These are phyloP conservation scores for Diutina siamensis DNA, from an alignment of 1,139 yeast species.

Conservation along the genomic window DNA sequence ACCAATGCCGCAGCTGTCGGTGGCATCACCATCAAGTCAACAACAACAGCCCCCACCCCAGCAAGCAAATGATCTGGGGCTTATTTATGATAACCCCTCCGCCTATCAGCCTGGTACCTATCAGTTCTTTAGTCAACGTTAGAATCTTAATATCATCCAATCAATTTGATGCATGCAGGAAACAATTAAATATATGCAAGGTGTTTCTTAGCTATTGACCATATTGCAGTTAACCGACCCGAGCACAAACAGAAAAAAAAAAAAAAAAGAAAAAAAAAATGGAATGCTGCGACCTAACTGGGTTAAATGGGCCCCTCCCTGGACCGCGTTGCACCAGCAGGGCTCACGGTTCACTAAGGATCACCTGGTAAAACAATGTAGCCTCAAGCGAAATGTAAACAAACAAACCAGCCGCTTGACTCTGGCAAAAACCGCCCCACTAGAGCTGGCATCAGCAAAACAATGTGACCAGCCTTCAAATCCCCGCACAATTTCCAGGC, in stretches of 20 bases:
- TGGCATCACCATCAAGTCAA: not conserved
- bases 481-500: not conserved
- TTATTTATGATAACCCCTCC: conserved; percentile 38
- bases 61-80: conserved; percentile 6
- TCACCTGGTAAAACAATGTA: not conserved
- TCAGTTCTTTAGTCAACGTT: conserved; percentile 20
- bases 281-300: not conserved
- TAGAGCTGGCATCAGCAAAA: no score
- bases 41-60: not conserved
- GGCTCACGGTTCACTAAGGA: no score
- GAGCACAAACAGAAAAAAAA: not conserved
- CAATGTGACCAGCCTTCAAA: no score
- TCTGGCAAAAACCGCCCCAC: no score
- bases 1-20: not conserved
- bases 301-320: not conserved
- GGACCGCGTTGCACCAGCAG: no score
- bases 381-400: no score
- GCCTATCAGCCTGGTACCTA: conserved; percentile 39
- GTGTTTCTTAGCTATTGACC: no score
- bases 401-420: not conserved
- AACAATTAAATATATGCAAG: no score
- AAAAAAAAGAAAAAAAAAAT: no score
- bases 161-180: no score
- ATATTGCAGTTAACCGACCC: not conserved
- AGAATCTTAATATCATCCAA: no score